Evolutionary conservation across 2,329 filamentous ascomycete genomes (phyloP).

Genomic region (Botrytis medusae): DNA sequence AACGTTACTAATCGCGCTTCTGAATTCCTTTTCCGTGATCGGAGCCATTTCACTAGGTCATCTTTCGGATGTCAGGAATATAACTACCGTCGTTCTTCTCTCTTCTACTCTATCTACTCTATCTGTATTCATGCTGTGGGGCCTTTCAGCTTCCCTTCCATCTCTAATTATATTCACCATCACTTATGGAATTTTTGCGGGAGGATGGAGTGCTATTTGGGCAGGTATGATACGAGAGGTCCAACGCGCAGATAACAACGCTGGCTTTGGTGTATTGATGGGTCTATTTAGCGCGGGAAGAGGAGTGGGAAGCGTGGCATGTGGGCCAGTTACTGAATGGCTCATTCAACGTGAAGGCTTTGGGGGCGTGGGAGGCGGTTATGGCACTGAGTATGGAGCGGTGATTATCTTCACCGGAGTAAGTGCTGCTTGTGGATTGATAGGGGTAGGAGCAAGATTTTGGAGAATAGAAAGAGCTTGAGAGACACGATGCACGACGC

Average conservation of each 20-base stretch:
- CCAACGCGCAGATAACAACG: conserved; percentile 19
- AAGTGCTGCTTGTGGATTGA: conserved; percentile 48
- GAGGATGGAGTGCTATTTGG: conserved; percentile 54
- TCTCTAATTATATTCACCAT: conserved; percentile 52
- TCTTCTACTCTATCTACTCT: conserved; percentile 51
- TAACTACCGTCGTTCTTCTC: conserved; percentile 49
- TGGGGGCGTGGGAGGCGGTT: conserved; percentile 43
- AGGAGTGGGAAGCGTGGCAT: conserved; percentile 60
- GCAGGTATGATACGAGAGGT: conserved; percentile 39
- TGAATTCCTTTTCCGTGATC: conserved; percentile 50
- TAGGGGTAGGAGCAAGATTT: conserved; percentile 19
- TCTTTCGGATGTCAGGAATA: conserved; percentile 46
- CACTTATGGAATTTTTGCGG: conserved; percentile 57
- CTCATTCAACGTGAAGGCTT: conserved; percentile 49
- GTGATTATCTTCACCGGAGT: conserved; percentile 57
- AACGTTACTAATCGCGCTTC: conserved; percentile 49
- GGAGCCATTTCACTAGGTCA: conserved; percentile 43
- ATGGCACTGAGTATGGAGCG: conserved; percentile 52
- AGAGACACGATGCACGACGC: background rate
- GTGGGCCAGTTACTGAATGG: conserved; percentile 56
- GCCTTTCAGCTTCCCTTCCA: conserved; percentile 47
- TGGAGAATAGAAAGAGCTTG: background rate
- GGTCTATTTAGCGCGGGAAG: conserved; percentile 57
- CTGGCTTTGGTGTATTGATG: conserved; percentile 39
- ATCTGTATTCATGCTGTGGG: conserved; percentile 56